These are phyloP conservation scores for Prunus fruticosa DNA, from an alignment of 306 rosid species.

Conservation along the genomic window DNA sequence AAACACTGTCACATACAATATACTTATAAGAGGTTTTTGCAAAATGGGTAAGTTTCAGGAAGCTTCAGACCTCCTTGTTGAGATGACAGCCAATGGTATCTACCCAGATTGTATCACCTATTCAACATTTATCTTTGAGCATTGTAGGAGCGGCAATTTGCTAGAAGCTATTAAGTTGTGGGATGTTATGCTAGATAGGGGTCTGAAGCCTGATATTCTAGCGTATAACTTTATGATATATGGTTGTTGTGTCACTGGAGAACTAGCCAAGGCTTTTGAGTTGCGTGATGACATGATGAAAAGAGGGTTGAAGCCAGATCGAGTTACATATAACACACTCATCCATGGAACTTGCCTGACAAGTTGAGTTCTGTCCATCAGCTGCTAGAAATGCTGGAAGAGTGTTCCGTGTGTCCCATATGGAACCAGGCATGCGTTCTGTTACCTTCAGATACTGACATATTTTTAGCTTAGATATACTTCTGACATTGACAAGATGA, in stretches of 20 bases:
- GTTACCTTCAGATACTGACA: background rate
- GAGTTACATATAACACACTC: slow-evolving; percentile 31
- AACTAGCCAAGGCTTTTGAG: slow-evolving; percentile 60
- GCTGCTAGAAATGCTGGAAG: background rate
- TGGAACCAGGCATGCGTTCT: background rate
- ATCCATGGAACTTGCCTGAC: slow-evolving; percentile 29
- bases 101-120: slow-evolving; percentile 81
- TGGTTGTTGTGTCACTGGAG: slow-evolving; percentile 84
- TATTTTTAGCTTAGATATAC: background rate
- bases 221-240: slow-evolving; percentile 73
- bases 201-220: slow-evolving; percentile 69
- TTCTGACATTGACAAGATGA: background rate
- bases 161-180: slow-evolving; percentile 65
- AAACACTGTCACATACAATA: slow-evolving; percentile 72
- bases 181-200: slow-evolving; percentile 75
- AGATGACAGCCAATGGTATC: slow-evolving; percentile 62
- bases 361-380: slow-evolving; percentile 9
- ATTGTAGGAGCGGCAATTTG: slow-evolving; percentile 64
- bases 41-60: slow-evolving; percentile 68
- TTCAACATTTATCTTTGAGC: slow-evolving; percentile 78
- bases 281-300: slow-evolving; percentile 83
- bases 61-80: slow-evolving; percentile 60
- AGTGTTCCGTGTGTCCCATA: background rate
- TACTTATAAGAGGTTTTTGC: slow-evolving; percentile 83
- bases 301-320: slow-evolving; percentile 59